Conservation (phyloP, 2,329 filamentous ascomycete species). For the Ceratocystis eucalypticola region DNA sequence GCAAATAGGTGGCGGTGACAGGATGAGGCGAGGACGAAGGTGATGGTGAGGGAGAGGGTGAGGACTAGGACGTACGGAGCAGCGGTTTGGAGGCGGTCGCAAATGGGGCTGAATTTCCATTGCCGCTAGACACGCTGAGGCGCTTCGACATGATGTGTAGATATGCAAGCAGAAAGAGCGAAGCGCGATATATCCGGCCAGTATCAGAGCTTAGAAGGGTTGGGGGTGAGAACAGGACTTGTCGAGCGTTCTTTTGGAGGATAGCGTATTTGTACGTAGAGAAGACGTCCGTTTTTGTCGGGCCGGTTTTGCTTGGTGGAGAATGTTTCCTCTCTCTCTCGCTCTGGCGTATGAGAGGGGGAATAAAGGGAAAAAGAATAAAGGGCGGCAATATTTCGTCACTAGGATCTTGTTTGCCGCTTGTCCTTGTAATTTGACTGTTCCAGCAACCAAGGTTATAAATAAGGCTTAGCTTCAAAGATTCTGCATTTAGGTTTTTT, state of each 20-base stretch:
- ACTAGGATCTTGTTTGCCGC: background rate
- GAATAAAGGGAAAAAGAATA: background rate
- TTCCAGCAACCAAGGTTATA: too few relatives aligned
- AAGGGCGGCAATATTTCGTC: slow-evolving; percentile 1
- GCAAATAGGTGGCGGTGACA: too few relatives aligned
- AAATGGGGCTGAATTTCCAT: slow-evolving; percentile 29
- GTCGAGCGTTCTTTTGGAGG: too few relatives aligned
- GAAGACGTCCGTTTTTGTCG: background rate
- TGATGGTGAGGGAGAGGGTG: too few relatives aligned
- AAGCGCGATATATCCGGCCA: too few relatives aligned
- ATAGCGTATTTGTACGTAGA: too few relatives aligned
- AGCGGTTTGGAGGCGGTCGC: slow-evolving; percentile 11
- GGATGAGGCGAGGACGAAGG: background rate
- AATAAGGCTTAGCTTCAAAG: too few relatives aligned
- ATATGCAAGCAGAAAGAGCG: background rate
- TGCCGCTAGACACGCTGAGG: slow-evolving; percentile 33
- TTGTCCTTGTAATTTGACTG: background rate
- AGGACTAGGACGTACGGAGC: slow-evolving; percentile 24
- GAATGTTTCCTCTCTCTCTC: background rate
- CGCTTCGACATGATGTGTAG: slow-evolving; percentile 47
- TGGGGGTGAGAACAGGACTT: too few relatives aligned
- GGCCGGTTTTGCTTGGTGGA: background rate
- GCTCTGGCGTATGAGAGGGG: background rate
- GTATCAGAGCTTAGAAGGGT: too few relatives aligned
- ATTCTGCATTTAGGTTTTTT: background rate